These are phyloP conservation scores for Cordyceps fumosorosea DNA, from an alignment of 2,329 filamentous ascomycete genomes.

Conservation along the genomic window DNA sequence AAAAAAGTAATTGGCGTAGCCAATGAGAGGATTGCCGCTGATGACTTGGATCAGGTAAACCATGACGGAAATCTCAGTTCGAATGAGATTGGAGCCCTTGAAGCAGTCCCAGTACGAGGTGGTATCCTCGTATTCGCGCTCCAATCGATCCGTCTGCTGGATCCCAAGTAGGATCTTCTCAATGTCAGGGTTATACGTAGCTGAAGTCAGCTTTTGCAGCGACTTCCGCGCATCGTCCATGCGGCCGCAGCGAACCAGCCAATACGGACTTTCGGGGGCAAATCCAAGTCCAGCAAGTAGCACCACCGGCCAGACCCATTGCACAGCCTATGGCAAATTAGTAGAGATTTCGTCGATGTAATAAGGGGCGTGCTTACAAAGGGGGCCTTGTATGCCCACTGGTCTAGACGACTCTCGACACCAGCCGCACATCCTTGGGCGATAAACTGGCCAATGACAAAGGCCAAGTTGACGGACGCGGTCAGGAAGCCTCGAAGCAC, in stretches of 20 bases:
- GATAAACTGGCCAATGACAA: constrained; percentile 55
- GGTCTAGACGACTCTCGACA: constrained; percentile 30
- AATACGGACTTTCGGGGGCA: constrained; percentile 45
- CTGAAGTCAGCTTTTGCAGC: constrained; percentile 37
- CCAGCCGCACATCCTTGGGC: constrained; percentile 41
- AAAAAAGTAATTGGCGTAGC: constrained; percentile 47
- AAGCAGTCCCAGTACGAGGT: constrained; percentile 47
- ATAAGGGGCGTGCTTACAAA: constrained; percentile 16
- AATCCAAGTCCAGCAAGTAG: constrained; percentile 40
- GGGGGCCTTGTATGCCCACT: constrained; percentile 38
- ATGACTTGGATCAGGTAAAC: constrained; percentile 61
- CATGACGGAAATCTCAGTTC: constrained; percentile 51
- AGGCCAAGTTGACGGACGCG: constrained; percentile 55
- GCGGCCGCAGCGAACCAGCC: constrained; percentile 38
- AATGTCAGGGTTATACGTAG: constrained; percentile 17
- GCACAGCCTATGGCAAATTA: constrained; percentile 28
- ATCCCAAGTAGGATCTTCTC: constrained; percentile 47
- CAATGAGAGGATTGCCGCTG: constrained; percentile 56
- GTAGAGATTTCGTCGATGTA: neutral
- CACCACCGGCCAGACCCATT: constrained; percentile 44
- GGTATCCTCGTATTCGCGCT: constrained; percentile 42
- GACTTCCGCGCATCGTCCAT: constrained; percentile 34
- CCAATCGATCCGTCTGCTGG: constrained; percentile 50
- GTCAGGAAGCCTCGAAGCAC: constrained; percentile 52
- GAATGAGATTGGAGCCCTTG: constrained; percentile 40